A percentile compares a stretch with the other conserved stretches of the same genome.
These are phyloP conservation scores for Kockovaella imperatae DNA, from an alignment of 768 basidiomycete genomes.

Conservation along the genomic window DNA sequence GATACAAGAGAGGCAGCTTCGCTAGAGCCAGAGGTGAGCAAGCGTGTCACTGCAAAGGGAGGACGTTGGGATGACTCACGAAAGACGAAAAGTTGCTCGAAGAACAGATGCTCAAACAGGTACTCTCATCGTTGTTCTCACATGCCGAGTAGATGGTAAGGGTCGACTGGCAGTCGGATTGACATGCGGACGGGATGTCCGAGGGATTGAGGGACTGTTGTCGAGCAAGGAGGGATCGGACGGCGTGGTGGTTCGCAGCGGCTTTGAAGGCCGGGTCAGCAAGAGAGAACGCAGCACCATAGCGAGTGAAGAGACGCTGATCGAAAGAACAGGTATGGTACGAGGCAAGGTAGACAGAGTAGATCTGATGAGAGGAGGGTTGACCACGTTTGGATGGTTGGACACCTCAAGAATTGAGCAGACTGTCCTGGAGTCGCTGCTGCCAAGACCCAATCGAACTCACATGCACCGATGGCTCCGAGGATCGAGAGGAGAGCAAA, in stretches of 20 bases:
- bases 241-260: slow-evolving; percentile 4
- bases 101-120: slow-evolving; percentile 22
- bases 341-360: background rate
- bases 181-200: slow-evolving; percentile 16
- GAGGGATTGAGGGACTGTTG: slow-evolving; percentile 8
- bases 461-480: background rate
- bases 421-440: no score
- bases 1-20: slow-evolving; percentile 22
- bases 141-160: slow-evolving; percentile 27
- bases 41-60: background rate
- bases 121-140: slow-evolving; percentile 6
- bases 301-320: background rate
- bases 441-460: background rate
- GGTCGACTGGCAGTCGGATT: slow-evolving; percentile 10
- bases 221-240: slow-evolving; percentile 9
- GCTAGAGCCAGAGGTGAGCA: background rate
- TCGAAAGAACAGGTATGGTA: background rate
- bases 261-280: background rate
- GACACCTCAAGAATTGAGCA: background rate
- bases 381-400: background rate
- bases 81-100: slow-evolving; percentile 5
- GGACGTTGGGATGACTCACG: background rate
- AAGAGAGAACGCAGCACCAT: background rate
- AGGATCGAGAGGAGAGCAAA: background rate
- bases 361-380: background rate